Evolutionary conservation across 2,329 filamentous ascomycete species (phyloP).

Genomic region (Furcasterigmium sp.): DNA sequence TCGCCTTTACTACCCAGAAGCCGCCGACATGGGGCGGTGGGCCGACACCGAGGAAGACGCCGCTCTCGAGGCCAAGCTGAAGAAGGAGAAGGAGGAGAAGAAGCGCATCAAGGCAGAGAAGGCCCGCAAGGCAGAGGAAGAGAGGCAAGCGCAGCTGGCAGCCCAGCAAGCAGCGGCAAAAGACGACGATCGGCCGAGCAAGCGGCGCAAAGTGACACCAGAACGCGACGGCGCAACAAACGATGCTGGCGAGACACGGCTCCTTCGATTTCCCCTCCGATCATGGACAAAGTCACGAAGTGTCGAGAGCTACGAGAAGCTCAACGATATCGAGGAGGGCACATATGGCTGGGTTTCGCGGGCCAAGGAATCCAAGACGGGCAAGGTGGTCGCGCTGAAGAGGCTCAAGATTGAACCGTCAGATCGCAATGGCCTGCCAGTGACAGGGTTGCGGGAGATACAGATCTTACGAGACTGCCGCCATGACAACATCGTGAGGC

Average conservation of each 20-base stretch:
- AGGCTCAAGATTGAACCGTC: slow-evolving; percentile 81
- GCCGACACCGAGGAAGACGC: slow-evolving; percentile 78
- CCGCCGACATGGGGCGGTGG: slow-evolving; percentile 67
- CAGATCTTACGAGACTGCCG: slow-evolving; percentile 77
- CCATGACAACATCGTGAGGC: slow-evolving; percentile 75
- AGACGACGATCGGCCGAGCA: slow-evolving; percentile 44
- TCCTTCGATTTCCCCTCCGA: slow-evolving; percentile 67
- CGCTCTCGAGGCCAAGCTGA: slow-evolving; percentile 65
- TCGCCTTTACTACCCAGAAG: slow-evolving; percentile 26
- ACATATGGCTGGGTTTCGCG: slow-evolving; percentile 93
- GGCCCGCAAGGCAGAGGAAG: slow-evolving; percentile 60
- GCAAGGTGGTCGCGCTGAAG: slow-evolving; percentile 85
- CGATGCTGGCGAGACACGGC: slow-evolving; percentile 35
- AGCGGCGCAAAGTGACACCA: slow-evolving; percentile 55
- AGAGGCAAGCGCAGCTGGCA: slow-evolving; percentile 21
- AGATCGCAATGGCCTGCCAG: slow-evolving; percentile 72
- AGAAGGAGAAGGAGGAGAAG: slow-evolving; percentile 84
- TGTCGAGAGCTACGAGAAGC: slow-evolving; percentile 81
- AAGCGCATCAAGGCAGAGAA: slow-evolving; percentile 79
- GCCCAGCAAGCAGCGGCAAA: slow-evolving; percentile 17
- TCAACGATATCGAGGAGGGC: slow-evolving; percentile 97
- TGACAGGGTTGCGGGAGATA: slow-evolving; percentile 91
- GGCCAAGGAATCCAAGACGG: slow-evolving; percentile 67
- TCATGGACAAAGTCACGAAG: slow-evolving; percentile 68
- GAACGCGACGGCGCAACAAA: slow-evolving; percentile 22